A percentile compares a stretch with the other conserved stretches of the same genome.
phyloP scores from a whole-genome alignment of 305 asterid species.

The Rubia peregrina region DNA sequence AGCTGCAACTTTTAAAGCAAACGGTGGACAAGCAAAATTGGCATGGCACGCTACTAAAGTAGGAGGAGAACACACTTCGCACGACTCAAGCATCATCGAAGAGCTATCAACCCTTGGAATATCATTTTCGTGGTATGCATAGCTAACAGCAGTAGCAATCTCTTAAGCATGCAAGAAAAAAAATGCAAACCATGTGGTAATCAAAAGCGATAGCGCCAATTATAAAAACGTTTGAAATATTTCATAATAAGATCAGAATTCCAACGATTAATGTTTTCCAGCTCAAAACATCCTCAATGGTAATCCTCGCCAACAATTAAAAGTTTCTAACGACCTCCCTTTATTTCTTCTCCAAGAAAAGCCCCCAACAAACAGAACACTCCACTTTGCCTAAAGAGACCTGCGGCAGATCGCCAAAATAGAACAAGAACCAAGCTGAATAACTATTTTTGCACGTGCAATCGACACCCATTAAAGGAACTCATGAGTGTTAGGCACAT shows the following conservation, averaged over 20 bases:
- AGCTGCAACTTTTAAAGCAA: too few relatives aligned
- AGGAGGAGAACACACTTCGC: too few relatives aligned
- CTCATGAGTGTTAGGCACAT: conserved; percentile 3
- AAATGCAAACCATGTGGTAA: too few relatives aligned
- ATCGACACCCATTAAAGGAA: neutral
- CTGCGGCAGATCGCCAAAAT: conserved; percentile 1
- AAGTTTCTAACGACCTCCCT: conserved; percentile 3
- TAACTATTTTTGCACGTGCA: neutral
- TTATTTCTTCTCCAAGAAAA: conserved; percentile 11
- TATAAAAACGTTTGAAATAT: too few relatives aligned
- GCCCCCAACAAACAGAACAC: conserved; percentile 4
- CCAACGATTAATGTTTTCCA: conserved; percentile 7
- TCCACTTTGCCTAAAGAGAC: conserved; percentile 22
- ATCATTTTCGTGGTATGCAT: too few relatives aligned
- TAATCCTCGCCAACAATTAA: neutral
- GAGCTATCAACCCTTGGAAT: too few relatives aligned
- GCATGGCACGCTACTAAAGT: too few relatives aligned
- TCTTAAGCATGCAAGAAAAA: too few relatives aligned
- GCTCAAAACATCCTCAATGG: conserved; percentile 11
- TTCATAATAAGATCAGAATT: neutral
- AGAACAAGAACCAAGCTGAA: neutral
- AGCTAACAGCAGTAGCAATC: too few relatives aligned
- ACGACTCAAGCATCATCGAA: too few relatives aligned
- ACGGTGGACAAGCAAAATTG: too few relatives aligned
- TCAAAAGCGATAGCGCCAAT: neutral